phyloP scores from a whole-genome alignment of 257 asterid genomes.

The Solanum paucissectum region DNA sequence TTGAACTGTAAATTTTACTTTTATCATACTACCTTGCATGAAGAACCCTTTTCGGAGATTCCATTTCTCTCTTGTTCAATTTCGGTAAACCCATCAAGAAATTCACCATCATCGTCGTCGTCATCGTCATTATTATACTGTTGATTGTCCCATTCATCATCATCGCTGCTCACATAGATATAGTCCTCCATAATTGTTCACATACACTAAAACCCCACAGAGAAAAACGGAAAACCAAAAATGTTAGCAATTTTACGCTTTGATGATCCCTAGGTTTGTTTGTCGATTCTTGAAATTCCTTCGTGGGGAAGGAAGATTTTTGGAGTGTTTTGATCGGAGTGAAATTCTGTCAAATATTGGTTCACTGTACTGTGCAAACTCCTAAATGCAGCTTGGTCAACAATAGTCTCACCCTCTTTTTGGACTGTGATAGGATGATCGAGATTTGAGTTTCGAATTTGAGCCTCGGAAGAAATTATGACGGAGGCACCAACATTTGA shows the following conservation, averaged over 20 bases:
- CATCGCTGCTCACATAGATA: constrained; percentile 22
- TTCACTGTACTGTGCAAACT: not conserved
- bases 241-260: not conserved
- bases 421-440: not conserved
- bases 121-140: not conserved
- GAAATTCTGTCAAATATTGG: not conserved
- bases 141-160: constrained; percentile 12
- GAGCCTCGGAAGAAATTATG: fast-evolving
- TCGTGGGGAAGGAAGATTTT: not conserved
- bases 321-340: not conserved
- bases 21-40: constrained; percentile 23
- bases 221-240: not conserved
- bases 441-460: not conserved
- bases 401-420: not conserved
- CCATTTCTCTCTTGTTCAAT: not conserved
- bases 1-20: not conserved
- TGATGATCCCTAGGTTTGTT: not conserved
- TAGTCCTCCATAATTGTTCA: constrained; percentile 9
- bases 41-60: not conserved
- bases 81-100: constrained; percentile 3
- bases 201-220: not conserved
- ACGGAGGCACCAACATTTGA: not conserved
- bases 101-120: not conserved
- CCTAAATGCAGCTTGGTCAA: not conserved
- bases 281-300: not conserved